A percentile compares a stretch with the other conserved stretches of the same genome.
These are phyloP conservation scores for Claviceps sp. DNA, from an alignment of 2,329 filamentous ascomycete species.

Conservation along the genomic window DNA sequence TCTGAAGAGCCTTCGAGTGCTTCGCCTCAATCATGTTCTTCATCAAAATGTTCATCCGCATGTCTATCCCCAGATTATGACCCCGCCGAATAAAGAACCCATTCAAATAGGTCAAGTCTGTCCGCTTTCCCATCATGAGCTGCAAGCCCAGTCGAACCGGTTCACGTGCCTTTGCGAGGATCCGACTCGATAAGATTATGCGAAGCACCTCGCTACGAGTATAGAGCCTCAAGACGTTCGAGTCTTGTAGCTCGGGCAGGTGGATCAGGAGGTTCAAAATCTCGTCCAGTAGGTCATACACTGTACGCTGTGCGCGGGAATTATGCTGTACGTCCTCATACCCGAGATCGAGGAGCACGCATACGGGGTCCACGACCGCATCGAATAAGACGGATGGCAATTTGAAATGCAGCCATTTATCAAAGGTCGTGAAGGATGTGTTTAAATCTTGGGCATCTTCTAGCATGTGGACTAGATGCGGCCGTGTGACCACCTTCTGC, in stretches of 20 bases:
- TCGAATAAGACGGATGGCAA: conserved; percentile 67
- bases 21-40: conserved; percentile 63
- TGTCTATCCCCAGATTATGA: conserved; percentile 56
- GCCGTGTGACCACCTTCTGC: conserved; percentile 9
- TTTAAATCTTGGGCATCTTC: conserved; percentile 11
- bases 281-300: conserved; percentile 61
- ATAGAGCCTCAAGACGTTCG: conserved; percentile 40
- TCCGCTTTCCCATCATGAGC: conserved; percentile 45
- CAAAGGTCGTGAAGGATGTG: conserved; percentile 13
- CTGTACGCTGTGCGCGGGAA: conserved; percentile 47
- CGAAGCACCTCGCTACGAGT: conserved; percentile 49
- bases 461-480: conserved; percentile 13
- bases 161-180: conserved; percentile 31
- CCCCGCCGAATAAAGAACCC: conserved; percentile 74
- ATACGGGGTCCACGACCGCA: conserved; percentile 67
- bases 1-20: conserved; percentile 22
- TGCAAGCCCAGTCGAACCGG: conserved; percentile 55
- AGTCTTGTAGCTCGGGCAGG: conserved; percentile 59
- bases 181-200: conserved; percentile 35
- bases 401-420: conserved; percentile 53
- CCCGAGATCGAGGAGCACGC: conserved; percentile 61
- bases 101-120: conserved; percentile 76
- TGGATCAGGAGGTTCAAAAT: conserved; percentile 56
- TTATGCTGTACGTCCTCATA: conserved; percentile 63
- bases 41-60: conserved; percentile 60